Conservation (phyloP, 2,329 filamentous ascomycete genomes). For the Cladosporium sp. region DNA sequence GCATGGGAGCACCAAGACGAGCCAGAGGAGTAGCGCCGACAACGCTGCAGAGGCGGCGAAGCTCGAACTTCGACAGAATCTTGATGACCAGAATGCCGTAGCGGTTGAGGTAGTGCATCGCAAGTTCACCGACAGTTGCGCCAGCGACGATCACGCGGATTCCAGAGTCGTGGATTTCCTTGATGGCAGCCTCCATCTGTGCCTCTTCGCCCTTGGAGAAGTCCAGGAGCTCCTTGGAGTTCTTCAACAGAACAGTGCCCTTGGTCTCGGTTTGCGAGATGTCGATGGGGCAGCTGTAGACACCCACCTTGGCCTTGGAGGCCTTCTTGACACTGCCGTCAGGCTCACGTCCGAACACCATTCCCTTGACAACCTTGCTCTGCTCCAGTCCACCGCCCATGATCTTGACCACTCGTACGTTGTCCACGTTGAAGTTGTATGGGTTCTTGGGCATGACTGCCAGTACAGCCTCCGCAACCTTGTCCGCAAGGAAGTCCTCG, state of each 20-base stretch:
- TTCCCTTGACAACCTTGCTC: slow-evolving; percentile 90
- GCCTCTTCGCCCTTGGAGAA: slow-evolving; percentile 96
- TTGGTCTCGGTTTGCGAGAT: slow-evolving; percentile 97
- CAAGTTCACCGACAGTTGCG: slow-evolving; percentile 89
- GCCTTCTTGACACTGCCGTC: slow-evolving; percentile 86
- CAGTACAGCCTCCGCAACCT: slow-evolving; percentile 80
- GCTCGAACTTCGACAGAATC: slow-evolving; percentile 96
- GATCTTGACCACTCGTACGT: slow-evolving; percentile 98
- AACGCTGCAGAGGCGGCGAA: slow-evolving; percentile 89
- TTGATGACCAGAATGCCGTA: slow-evolving; percentile 95
- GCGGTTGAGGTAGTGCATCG: slow-evolving; percentile 95
- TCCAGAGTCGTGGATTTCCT: slow-evolving; percentile 92
- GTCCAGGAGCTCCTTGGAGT: slow-evolving; percentile 97
- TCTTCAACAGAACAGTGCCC: slow-evolving; percentile 93
- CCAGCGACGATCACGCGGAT: slow-evolving; percentile 89
- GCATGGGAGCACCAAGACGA: slow-evolving; percentile 93
- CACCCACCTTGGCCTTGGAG: slow-evolving; percentile 87
- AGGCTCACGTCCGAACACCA: slow-evolving; percentile 97
- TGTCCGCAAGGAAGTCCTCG: slow-evolving; percentile 79
- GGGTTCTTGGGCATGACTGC: slow-evolving; percentile 94
- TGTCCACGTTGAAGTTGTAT: slow-evolving; percentile 95
- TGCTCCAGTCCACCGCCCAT: slow-evolving; percentile 96
- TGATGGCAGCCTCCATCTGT: slow-evolving; percentile 85
- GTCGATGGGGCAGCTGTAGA: slow-evolving; percentile 95
- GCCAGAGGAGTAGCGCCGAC: slow-evolving; percentile 96